phyloP scores from a whole-genome alignment of 1,284 basidiomycete species.

The Austroboletus rostrupii region DNA sequence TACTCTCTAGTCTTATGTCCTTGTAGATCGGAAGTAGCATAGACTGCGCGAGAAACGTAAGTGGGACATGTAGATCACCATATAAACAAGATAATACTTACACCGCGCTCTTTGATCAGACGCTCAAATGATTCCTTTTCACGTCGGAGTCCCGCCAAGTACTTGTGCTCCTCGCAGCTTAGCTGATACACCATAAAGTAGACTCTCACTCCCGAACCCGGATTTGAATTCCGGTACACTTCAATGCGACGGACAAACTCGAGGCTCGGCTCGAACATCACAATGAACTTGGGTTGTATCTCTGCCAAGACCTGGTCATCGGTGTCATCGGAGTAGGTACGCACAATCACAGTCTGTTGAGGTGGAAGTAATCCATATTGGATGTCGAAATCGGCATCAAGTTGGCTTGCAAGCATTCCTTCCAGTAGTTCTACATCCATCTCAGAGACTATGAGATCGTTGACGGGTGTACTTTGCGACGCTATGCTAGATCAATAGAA shows the following conservation, averaged over 20 bases:
- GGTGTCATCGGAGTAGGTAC: slow-evolving; percentile 88
- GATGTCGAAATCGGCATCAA: slow-evolving; percentile 60
- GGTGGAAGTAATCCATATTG: slow-evolving; percentile 81
- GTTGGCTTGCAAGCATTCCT: slow-evolving; percentile 23
- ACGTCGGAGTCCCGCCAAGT: slow-evolving; percentile 80
- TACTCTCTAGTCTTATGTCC: slow-evolving; percentile 47
- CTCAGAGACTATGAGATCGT: slow-evolving; percentile 18
- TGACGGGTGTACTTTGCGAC: slow-evolving; percentile 11
- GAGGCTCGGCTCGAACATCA: slow-evolving; percentile 94
- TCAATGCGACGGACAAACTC: slow-evolving; percentile 92
- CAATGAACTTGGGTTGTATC: slow-evolving; percentile 85
- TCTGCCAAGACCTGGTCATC: slow-evolving; percentile 90
- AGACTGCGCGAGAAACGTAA: slow-evolving; percentile 43
- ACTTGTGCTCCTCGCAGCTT: slow-evolving; percentile 94
- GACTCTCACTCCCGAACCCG: slow-evolving; percentile 80
- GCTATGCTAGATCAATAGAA: slow-evolving; percentile 15
- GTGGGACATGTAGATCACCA: neutral
- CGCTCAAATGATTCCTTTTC: slow-evolving; percentile 96
- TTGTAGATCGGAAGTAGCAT: slow-evolving; percentile 92
- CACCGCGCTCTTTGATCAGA: slow-evolving; percentile 88
- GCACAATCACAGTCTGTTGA: slow-evolving; percentile 80
- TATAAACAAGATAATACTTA: slow-evolving; percentile 38
- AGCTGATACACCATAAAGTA: slow-evolving; percentile 94
- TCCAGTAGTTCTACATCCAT: slow-evolving; percentile 33
- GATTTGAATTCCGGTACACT: slow-evolving; percentile 82